phyloP scores from a whole-genome alignment of 164 flowering plant species.

The Litsea cubeba region DNA sequence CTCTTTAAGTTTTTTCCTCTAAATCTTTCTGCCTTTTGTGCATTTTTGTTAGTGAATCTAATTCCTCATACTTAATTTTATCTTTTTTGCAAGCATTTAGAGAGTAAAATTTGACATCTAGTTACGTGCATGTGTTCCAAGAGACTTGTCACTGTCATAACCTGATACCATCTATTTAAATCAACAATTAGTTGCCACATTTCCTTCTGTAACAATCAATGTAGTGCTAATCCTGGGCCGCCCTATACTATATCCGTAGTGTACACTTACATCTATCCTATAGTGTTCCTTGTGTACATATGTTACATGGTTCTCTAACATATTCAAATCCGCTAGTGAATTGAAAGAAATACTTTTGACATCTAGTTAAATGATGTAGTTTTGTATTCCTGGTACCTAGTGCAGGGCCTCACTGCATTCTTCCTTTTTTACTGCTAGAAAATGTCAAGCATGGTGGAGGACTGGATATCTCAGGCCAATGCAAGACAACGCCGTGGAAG shows the following conservation, averaged over 20 bases:
- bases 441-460: slow-evolving; percentile 94
- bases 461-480: slow-evolving; percentile 96
- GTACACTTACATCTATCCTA: not conserved
- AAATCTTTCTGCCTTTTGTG: not conserved
- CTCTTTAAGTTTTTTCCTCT: too few species aligned
- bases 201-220: not conserved
- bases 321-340: too few species aligned
- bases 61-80: not conserved
- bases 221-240: not conserved
- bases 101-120: too few species aligned
- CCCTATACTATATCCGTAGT: not conserved
- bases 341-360: not conserved
- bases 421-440: slow-evolving; percentile 41
- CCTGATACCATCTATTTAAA: too few species aligned
- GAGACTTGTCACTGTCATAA: too few species aligned
- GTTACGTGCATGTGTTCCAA: too few species aligned
- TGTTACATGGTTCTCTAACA: too few species aligned
- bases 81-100: too few species aligned
- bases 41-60: not conserved
- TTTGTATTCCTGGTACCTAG: not conserved
- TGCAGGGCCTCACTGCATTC: not conserved
- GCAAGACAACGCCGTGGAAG: slow-evolving; percentile 87
- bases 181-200: not conserved
- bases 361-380: not conserved
- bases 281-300: not conserved